Evolutionary conservation across 441 rosid species (phyloP).

Genomic region (Cnidoscolus chayamansa): DNA sequence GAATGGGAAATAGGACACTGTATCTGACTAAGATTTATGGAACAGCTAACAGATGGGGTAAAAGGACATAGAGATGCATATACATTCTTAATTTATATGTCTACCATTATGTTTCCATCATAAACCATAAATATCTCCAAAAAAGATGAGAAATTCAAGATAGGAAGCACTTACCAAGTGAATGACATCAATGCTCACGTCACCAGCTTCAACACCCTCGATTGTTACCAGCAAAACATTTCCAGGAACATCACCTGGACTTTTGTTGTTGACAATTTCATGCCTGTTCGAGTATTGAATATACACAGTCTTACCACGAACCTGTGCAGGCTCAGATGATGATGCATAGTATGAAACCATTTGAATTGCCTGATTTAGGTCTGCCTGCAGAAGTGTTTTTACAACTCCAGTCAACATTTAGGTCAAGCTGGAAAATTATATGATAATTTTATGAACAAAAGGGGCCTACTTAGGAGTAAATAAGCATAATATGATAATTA

Average conservation of each 20-base stretch:
- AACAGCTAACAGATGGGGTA: not conserved
- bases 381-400: conserved; percentile 47
- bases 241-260: conserved; percentile 99
- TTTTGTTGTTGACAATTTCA: conserved; percentile 96
- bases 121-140: not conserved
- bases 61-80: not conserved
- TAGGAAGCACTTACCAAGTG: conserved; percentile 67
- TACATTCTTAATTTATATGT: not conserved
- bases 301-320: conserved; percentile 96
- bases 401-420: not conserved
- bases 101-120: not conserved
- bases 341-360: conserved; percentile 99
- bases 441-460: not conserved
- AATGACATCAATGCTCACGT: conserved; percentile 89
- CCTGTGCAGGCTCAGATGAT: conserved; percentile 93
- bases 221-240: conserved; percentile 92
- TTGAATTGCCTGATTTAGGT: conserved; percentile 87
- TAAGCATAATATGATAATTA: not conserved
- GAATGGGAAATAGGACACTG: not conserved
- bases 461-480: not conserved
- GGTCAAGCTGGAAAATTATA: not conserved
- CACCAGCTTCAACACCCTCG: conserved; percentile 96
- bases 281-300: conserved; percentile 95
- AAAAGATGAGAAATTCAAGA: not conserved
- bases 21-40: not conserved